Percentiles rank a stretch among this genome's conserved stretches.
Evolutionary conservation across 2,329 filamentous ascomycete species (phyloP).

Genomic region (Trichoderma simmonsii): DNA sequence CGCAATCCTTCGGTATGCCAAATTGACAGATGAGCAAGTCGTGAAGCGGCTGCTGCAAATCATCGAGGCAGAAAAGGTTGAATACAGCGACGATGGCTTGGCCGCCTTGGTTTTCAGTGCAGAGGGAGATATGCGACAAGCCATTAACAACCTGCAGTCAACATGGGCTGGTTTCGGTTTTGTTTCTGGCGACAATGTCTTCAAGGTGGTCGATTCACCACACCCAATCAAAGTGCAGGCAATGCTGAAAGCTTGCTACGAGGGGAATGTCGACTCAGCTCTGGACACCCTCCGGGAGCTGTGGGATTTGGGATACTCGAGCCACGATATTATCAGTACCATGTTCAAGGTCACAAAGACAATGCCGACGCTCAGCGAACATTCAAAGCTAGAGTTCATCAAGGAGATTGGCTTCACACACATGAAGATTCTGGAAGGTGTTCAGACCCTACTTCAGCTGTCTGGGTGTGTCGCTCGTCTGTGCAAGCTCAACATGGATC

Average conservation of each 20-base stretch:
- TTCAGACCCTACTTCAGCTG: slow-evolving; percentile 90
- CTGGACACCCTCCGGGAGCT: slow-evolving; percentile 84
- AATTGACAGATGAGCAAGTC: slow-evolving; percentile 87
- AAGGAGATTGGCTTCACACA: slow-evolving; percentile 98
- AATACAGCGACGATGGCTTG: slow-evolving; percentile 88
- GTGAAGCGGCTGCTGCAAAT: slow-evolving; percentile 90
- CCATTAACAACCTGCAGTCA: slow-evolving; percentile 96
- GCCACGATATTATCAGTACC: slow-evolving; percentile 96
- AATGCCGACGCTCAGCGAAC: slow-evolving; percentile 85
- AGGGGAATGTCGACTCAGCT: slow-evolving; percentile 84
- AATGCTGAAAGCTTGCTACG: slow-evolving; percentile 96
- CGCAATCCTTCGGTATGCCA: slow-evolving; percentile 89
- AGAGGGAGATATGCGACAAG: slow-evolving; percentile 97
- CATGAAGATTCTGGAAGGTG: slow-evolving; percentile 98
- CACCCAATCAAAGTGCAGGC: slow-evolving; percentile 98
- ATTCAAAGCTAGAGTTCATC: slow-evolving; percentile 95
- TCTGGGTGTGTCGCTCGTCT: slow-evolving; percentile 88
- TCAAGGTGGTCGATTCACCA: slow-evolving; percentile 93
- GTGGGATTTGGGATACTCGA: slow-evolving; percentile 95
- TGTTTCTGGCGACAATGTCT: slow-evolving; percentile 96
- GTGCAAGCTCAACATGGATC: slow-evolving; percentile 96
- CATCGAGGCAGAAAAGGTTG: slow-evolving; percentile 84
- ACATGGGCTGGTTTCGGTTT: slow-evolving; percentile 93
- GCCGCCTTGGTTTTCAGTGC: slow-evolving; percentile 96
- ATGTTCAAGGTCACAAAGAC: slow-evolving; percentile 99